These are phyloP conservation scores for Backusella liffmaniae DNA, from an alignment of 192 early-diverging fungal genomes.

Conservation along the genomic window DNA sequence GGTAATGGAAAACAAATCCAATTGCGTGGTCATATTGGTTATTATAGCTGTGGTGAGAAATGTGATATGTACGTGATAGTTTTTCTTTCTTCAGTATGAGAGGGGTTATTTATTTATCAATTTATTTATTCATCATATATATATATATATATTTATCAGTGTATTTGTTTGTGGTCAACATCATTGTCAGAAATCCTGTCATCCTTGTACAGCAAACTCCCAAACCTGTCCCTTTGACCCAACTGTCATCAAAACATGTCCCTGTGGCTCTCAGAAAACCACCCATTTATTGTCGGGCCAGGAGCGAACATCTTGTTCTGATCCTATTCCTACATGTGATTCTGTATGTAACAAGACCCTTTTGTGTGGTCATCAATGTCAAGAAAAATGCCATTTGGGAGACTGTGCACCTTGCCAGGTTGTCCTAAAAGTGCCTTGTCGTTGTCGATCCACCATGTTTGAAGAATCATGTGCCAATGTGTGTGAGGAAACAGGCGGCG, in stretches of 20 bases:
- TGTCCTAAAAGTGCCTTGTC: conserved; percentile 53
- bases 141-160: no score
- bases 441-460: conserved; percentile 57
- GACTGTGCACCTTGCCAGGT: conserved; percentile 62
- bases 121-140: neutral
- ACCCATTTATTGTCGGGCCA: conserved; percentile 27
- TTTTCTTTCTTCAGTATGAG: neutral
- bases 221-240: conserved; percentile 56
- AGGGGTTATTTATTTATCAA: no score
- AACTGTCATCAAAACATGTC: conserved; percentile 44
- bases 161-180: conserved; percentile 53
- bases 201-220: conserved; percentile 41
- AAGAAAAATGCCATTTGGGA: conserved; percentile 58
- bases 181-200: conserved; percentile 50
- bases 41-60: conserved; percentile 49
- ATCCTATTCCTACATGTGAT: conserved; percentile 61
- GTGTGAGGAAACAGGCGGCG: conserved; percentile 37
- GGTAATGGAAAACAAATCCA: conserved; percentile 51
- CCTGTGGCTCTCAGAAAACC: conserved; percentile 41
- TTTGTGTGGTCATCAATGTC: conserved; percentile 63
- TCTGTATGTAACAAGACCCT: conserved; percentile 57
- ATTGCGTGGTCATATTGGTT: conserved; percentile 42
- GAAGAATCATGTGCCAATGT: conserved; percentile 47
- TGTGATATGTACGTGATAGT: conserved; percentile 43
- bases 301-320: conserved; percentile 43